A percentile compares a stretch with the other conserved stretches of the same genome.
phyloP scores from a whole-genome alignment of 169 alveolate genomes.

The Nephromyces sp. region DNA sequence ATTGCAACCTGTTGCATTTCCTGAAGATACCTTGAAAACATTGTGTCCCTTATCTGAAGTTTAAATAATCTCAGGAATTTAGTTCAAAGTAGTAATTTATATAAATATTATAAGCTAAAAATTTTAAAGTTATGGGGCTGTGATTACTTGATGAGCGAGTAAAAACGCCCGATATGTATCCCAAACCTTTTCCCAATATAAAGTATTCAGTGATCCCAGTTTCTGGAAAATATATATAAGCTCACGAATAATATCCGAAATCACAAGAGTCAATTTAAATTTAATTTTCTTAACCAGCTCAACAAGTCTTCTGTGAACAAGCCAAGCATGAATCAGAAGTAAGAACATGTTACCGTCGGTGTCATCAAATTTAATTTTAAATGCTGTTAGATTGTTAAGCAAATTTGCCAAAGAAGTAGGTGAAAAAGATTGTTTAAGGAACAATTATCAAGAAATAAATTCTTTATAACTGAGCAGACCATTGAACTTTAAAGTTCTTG shows the following conservation, averaged over 20 bases:
- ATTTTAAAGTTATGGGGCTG: background rate
- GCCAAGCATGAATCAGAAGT: background rate
- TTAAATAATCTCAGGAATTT: no score
- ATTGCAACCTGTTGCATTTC: background rate
- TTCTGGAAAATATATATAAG: background rate
- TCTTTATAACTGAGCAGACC: no score
- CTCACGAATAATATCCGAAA: no score
- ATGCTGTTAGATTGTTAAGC: no score
- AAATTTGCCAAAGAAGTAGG: no score
- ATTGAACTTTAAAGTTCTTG: no score
- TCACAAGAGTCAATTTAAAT: no score
- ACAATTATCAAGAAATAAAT: no score
- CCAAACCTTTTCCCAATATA: background rate
- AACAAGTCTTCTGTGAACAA: background rate
- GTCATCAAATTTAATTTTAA: background rate
- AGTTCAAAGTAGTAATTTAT: background rate
- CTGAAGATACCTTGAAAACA: background rate
- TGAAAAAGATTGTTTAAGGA: no score
- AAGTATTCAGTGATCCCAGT: background rate
- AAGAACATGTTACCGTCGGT: background rate
- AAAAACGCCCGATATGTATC: background rate
- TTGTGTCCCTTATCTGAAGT: background rate
- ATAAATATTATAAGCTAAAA: background rate
- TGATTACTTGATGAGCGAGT: background rate
- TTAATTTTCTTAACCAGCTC: background rate